phyloP scores from a whole-genome alignment of 176 grass and related monocot species.

The Eleusine indica region DNA sequence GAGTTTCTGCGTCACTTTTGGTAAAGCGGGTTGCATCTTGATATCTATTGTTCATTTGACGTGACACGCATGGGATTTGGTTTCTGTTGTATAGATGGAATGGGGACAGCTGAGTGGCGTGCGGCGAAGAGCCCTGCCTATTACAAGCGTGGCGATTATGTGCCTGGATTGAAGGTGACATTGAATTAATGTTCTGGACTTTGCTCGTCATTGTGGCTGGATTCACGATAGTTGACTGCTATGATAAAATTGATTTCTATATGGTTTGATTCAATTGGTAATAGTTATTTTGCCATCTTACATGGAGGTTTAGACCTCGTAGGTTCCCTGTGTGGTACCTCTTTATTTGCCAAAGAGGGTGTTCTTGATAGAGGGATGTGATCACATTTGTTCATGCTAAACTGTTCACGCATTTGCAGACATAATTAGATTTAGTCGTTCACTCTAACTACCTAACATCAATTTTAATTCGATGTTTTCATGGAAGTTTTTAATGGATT shows the following conservation, averaged over 20 bases:
- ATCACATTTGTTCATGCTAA: neutral
- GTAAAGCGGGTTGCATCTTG: neutral
- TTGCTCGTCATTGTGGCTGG: neutral
- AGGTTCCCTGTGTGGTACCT: neutral
- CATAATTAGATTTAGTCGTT: neutral
- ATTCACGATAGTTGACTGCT: constrained; percentile 22
- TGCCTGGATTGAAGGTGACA: constrained; percentile 88
- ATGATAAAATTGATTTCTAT: neutral
- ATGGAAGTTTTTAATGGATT: constrained; percentile 11
- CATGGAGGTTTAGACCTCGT: neutral
- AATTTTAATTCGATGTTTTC: neutral
- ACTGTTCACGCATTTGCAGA: neutral
- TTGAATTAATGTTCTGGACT: neutral
- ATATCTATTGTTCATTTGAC: neutral
- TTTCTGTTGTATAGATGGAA: constrained; percentile 67
- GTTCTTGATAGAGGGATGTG: neutral
- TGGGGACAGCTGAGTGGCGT: constrained; percentile 96
- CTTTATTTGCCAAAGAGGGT: too few relatives aligned
- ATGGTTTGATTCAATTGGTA: too few relatives aligned
- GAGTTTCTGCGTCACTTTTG: constrained; percentile 25
- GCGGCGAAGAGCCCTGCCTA: constrained; percentile 85
- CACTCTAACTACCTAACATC: neutral
- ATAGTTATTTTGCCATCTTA: neutral
- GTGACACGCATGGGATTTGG: constrained; percentile 4
- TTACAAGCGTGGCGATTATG: constrained; percentile 98